Evolutionary conservation across 73 alveolate species (phyloP), one percentile per base, ranked within the genome.

Genomic region (Paramecium octaurelia): DNA sequence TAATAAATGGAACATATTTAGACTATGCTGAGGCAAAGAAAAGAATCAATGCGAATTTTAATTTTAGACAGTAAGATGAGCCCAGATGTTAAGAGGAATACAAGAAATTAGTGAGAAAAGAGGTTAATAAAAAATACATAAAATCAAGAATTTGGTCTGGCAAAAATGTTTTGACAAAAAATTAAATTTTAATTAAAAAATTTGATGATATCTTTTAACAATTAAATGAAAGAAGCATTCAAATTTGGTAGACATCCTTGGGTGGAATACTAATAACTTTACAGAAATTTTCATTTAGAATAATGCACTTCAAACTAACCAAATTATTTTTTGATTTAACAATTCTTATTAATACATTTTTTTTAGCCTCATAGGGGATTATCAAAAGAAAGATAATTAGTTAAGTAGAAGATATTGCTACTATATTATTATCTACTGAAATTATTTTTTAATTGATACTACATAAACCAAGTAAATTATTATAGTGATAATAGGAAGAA

Each of bases 101-200:
- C 20, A 35, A 10, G 0, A 42, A 75, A 12, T 6, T 75, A 6
- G 38, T 20, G 27, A 38, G 58, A 16, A 35, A 75, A 75, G 88
- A 75, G 40, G 3, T 38, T 35, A 12, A 75, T 1, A 42, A 75
- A 42, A 35, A 24, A 38, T 21, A 0, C 6, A 35, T 75, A 7
- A 75, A 23, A 38, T 38, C 58, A 20, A 75, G 27, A 31, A 29
- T 36, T 75, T 75, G 88, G 88, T 75, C 88, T 5, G 88, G 88
- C 3, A 75, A 75, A 2, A 42, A 75, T 42, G 54, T 75, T 14
- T 75, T 75, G 38, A 21, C 0, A 6, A 35, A 34, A 8, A 23
- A 14, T 75, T 35, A 0, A 9, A 16, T 20, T 16, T 35, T 38
- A 12, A 75, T 75, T 18, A 20, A 18, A 18, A 75, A 75, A 75